These are phyloP conservation scores for Chlorella ohadii DNA, from an alignment of 139 green algal genomes.

Conservation along the genomic window DNA sequence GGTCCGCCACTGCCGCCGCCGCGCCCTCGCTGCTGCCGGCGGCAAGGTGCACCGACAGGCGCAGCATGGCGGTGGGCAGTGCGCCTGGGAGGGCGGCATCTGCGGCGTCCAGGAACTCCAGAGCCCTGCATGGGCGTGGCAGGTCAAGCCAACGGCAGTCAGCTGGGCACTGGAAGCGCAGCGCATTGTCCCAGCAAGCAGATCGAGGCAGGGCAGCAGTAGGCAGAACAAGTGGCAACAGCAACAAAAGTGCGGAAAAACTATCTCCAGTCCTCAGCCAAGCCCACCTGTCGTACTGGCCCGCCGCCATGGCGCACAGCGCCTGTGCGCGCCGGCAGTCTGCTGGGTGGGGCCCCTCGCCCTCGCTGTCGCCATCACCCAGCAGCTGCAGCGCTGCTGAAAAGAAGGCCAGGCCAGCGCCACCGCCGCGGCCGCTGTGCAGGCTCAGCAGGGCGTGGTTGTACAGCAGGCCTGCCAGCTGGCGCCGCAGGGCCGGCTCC, in stretches of 20 bases:
- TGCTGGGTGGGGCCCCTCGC: background rate
- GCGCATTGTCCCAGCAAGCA: too few species aligned
- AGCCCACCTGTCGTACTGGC: background rate
- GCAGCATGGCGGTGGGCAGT: slow-evolving; percentile 18
- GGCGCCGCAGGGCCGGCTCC: background rate
- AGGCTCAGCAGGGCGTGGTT: slow-evolving; percentile 21
- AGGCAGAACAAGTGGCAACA: too few species aligned
- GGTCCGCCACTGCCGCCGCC: background rate
- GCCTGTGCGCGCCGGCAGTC: slow-evolving; percentile 11
- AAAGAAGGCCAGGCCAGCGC: slow-evolving; percentile 4
- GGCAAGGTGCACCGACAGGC: slow-evolving; percentile 8
- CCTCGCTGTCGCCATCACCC: background rate
- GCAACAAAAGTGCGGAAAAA: too few species aligned
- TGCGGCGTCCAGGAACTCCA: slow-evolving; percentile 9
- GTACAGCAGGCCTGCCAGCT: slow-evolving; percentile 23
- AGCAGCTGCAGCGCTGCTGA: background rate
- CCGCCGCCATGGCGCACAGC: slow-evolving; percentile 1
- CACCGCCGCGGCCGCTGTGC: background rate
- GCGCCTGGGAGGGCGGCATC: background rate
- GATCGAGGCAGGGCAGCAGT: too few species aligned
- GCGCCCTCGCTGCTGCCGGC: background rate
- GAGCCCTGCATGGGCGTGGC: slow-evolving; percentile 16
- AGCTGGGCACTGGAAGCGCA: too few species aligned
- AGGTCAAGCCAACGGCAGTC: too few species aligned
- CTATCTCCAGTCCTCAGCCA: too few species aligned